Evolutionary conservation across 805 yeast genomes (phyloP).

Genomic region (Candida anglica): DNA sequence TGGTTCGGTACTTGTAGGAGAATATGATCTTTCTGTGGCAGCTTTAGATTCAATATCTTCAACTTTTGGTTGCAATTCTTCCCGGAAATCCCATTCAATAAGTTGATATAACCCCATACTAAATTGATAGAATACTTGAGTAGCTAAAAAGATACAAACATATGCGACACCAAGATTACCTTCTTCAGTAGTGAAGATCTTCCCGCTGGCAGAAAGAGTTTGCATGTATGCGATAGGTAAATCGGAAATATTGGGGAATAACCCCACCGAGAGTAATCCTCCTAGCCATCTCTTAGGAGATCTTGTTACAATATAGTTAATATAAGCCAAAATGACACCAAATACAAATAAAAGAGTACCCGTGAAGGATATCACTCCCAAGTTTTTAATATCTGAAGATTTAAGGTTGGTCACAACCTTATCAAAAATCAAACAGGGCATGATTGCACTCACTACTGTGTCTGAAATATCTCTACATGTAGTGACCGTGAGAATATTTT

Average conservation of each 20-base stretch:
- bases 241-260: slow-evolving; percentile 77
- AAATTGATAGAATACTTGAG: slow-evolving; percentile 66
- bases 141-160: slow-evolving; percentile 70
- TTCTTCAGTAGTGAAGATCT: slow-evolving; percentile 50
- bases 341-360: slow-evolving; percentile 48
- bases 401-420: slow-evolving; percentile 66
- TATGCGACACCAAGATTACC: slow-evolving; percentile 80
- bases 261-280: slow-evolving; percentile 67
- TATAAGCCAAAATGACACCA: slow-evolving; percentile 46
- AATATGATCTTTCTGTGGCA: not conserved
- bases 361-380: slow-evolving; percentile 57
- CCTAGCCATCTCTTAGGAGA: slow-evolving; percentile 75
- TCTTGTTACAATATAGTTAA: slow-evolving; percentile 45
- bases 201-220: slow-evolving; percentile 61
- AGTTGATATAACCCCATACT: slow-evolving; percentile 72
- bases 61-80: slow-evolving; percentile 15
- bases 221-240: slow-evolving; percentile 81
- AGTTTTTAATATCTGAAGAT: slow-evolving; percentile 62
- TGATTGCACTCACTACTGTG: slow-evolving; percentile 59
- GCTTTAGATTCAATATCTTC: not conserved
- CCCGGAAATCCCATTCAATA: slow-evolving; percentile 66
- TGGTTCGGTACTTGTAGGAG: not conserved
- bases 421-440: slow-evolving; percentile 74
- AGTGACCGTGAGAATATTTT: slow-evolving; percentile 61
- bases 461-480: slow-evolving; percentile 68